A percentile compares a stretch with the other conserved stretches of the same genome.
These are phyloP conservation scores for Macrophomina pseudophaseolina DNA, from an alignment of 2,329 filamentous ascomycete species.

Conservation along the genomic window DNA sequence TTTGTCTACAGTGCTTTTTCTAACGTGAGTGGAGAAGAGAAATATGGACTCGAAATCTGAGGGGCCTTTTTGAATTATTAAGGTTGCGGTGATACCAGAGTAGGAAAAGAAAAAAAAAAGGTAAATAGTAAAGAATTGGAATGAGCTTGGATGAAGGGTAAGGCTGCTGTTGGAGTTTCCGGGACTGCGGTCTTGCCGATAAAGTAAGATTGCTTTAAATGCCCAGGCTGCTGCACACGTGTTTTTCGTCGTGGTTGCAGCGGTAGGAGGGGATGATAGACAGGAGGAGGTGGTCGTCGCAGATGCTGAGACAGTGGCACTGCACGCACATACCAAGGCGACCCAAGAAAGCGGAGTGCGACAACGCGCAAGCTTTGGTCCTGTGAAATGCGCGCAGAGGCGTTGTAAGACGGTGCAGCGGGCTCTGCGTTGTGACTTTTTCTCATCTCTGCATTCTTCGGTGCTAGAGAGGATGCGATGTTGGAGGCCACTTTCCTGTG, in stretches of 20 bases:
- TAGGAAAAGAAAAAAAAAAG: background rate
- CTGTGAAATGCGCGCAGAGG: background rate
- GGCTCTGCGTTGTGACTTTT: background rate
- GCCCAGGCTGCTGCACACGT: background rate
- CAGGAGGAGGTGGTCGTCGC: background rate
- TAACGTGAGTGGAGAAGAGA: background rate
- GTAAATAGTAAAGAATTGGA: background rate
- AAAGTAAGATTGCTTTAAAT: background rate
- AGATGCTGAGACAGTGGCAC: constrained; percentile 6
- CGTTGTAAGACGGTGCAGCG: background rate
- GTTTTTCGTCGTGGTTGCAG: background rate
- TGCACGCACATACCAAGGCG: background rate
- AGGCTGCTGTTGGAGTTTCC: background rate
- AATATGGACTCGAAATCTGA: background rate
- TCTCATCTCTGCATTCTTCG: background rate
- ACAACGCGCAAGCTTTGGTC: background rate
- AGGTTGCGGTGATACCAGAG: background rate
- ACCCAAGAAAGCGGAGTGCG: background rate
- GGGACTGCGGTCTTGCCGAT: background rate
- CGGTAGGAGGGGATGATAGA: background rate
- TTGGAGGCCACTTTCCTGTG: background rate
- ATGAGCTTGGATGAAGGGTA: background rate
- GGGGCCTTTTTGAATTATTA: too few relatives aligned
- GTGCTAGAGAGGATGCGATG: background rate
- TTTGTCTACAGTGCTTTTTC: background rate